Conservation (phyloP, 1,284 basidiomycete species). For the Heterobasidion annosum region DNA sequence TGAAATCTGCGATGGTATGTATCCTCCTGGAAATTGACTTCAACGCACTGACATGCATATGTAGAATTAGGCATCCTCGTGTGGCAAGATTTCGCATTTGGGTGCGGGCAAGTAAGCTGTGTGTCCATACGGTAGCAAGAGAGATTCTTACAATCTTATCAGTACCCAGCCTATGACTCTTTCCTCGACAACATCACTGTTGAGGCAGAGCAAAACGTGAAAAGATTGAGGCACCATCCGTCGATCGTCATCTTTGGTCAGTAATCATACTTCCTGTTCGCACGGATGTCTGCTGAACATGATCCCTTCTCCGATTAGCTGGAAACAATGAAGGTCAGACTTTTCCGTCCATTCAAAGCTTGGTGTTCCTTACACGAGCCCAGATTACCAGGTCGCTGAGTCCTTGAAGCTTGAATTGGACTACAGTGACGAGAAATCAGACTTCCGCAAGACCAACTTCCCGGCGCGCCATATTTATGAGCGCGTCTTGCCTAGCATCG, state of each 20-base stretch:
- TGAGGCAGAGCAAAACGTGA: conserved; percentile 70
- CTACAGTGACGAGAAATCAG: conserved; percentile 72
- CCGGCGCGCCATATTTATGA: conserved; percentile 87
- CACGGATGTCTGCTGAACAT: not conserved
- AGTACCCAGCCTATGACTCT: conserved; percentile 70
- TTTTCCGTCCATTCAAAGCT: not conserved
- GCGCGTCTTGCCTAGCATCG: conserved; percentile 65
- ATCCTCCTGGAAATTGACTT: not conserved
- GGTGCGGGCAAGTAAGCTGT: conserved; percentile 50
- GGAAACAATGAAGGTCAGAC: conserved; percentile 79
- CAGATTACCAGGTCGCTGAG: conserved; percentile 80
- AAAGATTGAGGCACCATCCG: conserved; percentile 67
- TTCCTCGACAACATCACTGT: conserved; percentile 57
- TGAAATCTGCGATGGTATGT: conserved; percentile 64
- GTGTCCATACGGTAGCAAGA: not conserved
- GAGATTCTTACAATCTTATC: conserved; percentile 11
- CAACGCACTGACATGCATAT: not conserved
- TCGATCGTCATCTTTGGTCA: conserved; percentile 76
- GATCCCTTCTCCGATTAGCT: conserved; percentile 30
- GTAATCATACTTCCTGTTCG: conserved; percentile 14
- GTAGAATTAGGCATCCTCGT: conserved; percentile 62
- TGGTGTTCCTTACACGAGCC: not conserved
- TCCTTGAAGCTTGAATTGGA: conserved; percentile 66
- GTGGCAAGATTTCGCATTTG: conserved; percentile 89
- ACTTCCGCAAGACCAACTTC: conserved; percentile 78